Evolutionary conservation across 805 yeast species (phyloP), one percentile per base, ranked within the genome.

Genomic region (Pichia cabralensis): DNA sequence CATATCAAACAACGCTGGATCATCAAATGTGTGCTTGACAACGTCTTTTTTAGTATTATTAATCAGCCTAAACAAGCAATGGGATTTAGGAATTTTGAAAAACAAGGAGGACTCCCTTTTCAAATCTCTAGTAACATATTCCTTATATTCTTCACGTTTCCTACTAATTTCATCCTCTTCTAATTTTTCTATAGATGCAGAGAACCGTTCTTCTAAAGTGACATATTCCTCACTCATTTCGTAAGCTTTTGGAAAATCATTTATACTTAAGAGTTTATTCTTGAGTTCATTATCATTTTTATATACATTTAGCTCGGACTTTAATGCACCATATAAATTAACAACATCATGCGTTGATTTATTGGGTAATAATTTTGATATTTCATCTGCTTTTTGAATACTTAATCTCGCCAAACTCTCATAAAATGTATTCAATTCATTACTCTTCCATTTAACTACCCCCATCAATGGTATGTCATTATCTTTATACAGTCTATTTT

Each of bases 341-440:
- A 55, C 31, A 6, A 76, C 65, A 39, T 74, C 76, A 2, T 56
- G 21, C 4, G 46, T 39, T 4, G 70, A 55, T 45, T 75, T 76
- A 5, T 45, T 39, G 0, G 65, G 64, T 6, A 76, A 40, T 11
- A 55, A 44, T 2, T 44, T 45, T 11, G 52, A 46, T 2, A 76
- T 67, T 10, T 49, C 34, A 8, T 71, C 73, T 1, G 61, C 34
- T n/a, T 65, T 46, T 34, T 63, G 64, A 16, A 73, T 74, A 3
- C 76, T 66, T 44, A 60, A 66, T 22, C 76, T 53, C 1, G 69
- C 63, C 22, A 76, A 47, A 16, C 64, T 57, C 15, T 58, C 56
- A 49, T 74, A 76, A 49, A 76, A 76, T 11, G 36, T 26, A 15
- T 67, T 69, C 43, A 76, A 75, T 35, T 76, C 81, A 1, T 38